phyloP scores from a whole-genome alignment of 1,139 yeast genomes.

The Hansenula anomala region DNA sequence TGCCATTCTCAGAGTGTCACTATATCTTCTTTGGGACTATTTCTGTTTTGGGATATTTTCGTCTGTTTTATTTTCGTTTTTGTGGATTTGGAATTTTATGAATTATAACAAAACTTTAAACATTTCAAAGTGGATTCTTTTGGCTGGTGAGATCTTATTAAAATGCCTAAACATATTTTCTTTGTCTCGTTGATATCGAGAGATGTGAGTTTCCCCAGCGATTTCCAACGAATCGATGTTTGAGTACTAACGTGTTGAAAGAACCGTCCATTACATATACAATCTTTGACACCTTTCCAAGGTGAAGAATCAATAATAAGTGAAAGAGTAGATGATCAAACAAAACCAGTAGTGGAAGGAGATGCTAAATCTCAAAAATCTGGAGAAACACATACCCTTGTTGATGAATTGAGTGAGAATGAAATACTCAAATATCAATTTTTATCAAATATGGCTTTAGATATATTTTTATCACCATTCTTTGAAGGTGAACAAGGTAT shows the following conservation, averaged over 20 bases:
- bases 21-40: too few relatives aligned
- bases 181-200: conserved; percentile 53
- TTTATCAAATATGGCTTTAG: conserved; percentile 63
- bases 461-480: conserved; percentile 53
- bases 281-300: conserved; percentile 36
- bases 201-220: too few relatives aligned
- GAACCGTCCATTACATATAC: conserved; percentile 57
- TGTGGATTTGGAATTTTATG: too few relatives aligned
- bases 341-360: not conserved
- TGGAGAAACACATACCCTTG: too few relatives aligned
- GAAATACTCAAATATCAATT: conserved; percentile 55
- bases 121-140: too few relatives aligned
- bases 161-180: conserved; percentile 16
- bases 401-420: conserved; percentile 14
- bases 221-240: too few relatives aligned
- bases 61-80: too few relatives aligned
- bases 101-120: too few relatives aligned
- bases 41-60: too few relatives aligned
- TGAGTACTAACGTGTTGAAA: conserved; percentile 10
- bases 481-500: conserved; percentile 25
- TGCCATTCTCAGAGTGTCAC: too few relatives aligned
- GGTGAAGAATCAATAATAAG: conserved; percentile 14
- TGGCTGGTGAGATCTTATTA: too few relatives aligned
- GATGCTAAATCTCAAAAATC: too few relatives aligned
- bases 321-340: conserved; percentile 4